These are phyloP conservation scores for Fusarium verrucosum DNA, from an alignment of 2,329 filamentous ascomycete species.

Conservation along the genomic window DNA sequence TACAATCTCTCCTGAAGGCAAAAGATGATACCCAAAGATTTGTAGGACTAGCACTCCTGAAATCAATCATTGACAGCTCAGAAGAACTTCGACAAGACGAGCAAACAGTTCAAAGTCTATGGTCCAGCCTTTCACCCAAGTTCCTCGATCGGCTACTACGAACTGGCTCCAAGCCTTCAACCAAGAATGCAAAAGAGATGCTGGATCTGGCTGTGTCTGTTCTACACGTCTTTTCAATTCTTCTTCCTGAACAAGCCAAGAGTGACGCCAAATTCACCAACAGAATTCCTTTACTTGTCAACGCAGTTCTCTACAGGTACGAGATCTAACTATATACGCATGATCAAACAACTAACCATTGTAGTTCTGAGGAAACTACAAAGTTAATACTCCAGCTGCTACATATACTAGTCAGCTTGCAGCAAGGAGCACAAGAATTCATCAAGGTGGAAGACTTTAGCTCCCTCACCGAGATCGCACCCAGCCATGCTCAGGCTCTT, in stretches of 20 bases:
- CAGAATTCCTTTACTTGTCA: slow-evolving; percentile 63
- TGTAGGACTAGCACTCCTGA: slow-evolving; percentile 72
- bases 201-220: slow-evolving; percentile 70
- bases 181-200: slow-evolving; percentile 66
- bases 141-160: slow-evolving; percentile 72
- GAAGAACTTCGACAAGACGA: slow-evolving; percentile 60
- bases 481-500: slow-evolving; percentile 62
- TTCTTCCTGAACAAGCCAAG: slow-evolving; percentile 62
- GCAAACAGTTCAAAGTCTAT: slow-evolving; percentile 59
- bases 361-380: slow-evolving; percentile 63
- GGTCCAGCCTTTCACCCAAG: slow-evolving; percentile 67
- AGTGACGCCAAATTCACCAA: slow-evolving; percentile 59
- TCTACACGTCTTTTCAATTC: slow-evolving; percentile 67
- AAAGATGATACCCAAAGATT: slow-evolving; percentile 75
- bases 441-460: slow-evolving; percentile 61
- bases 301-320: slow-evolving; percentile 64
- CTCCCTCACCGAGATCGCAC: slow-evolving; percentile 65
- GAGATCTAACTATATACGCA: slow-evolving; percentile 5
- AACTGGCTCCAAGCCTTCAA: slow-evolving; percentile 57
- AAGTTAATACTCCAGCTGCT: slow-evolving; percentile 66
- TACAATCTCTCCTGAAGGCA: slow-evolving; percentile 64
- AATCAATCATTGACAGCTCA: slow-evolving; percentile 71
- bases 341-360: neutral
- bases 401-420: slow-evolving; percentile 62
- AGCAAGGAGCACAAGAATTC: slow-evolving; percentile 60